Base-by-base conservation (phyloP, 2,329 filamentous ascomycete genomes). In the Paramyrothecium roridum region DNA sequence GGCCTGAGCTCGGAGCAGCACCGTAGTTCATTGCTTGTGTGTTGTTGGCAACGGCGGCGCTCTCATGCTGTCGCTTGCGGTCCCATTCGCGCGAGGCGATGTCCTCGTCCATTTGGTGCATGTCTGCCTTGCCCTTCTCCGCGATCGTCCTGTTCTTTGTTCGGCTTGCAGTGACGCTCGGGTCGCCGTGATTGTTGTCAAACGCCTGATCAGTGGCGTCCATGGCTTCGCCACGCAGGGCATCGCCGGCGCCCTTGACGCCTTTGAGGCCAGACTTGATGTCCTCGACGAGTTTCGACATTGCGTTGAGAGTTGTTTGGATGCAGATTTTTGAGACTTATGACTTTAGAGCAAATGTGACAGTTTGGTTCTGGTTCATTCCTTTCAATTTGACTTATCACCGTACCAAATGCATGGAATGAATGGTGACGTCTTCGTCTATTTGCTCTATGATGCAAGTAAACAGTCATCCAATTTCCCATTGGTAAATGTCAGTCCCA, bases 231-330 rank as follows among this genome's bases (percentile, higher is more conserved):
- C 63, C 63, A 21, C 63, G 49, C 0, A 65, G n/a, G 2, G 56
- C 61, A 33, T 65, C 63, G 17, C 63, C 63, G 2, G 63, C 59
- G 3, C 63, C 63, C 11, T 54, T 55, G 26, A 65, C 55, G 40
- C 63, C 63, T 1, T 65, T 65, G 2, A 65, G 52, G 37, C 61
- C 61, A 2, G 63, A 50, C 33, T 65, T 65, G 45, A 63, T 59
- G 22, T 65, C 63, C 2, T 65, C 48, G 0, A 64, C 20, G n/a
- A 64, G 7, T 46, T 59, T 63, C 11, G 62, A 58, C 62, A 64
- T 60, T n/a, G 34, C 43, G 33, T 3, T 8, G 22, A 8, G 3
- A n/a, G 11, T 49, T 20, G 26, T 30, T 6, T 30, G 26, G 10
- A 30, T 30, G 26, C 4, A 10, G 26, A 6, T 30, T 30, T 30